A percentile compares a stretch with the other conserved stretches of the same genome.
Conservation (phyloP, 2,329 filamentous ascomycete genomes). For the Trichoderma sp. region DNA sequence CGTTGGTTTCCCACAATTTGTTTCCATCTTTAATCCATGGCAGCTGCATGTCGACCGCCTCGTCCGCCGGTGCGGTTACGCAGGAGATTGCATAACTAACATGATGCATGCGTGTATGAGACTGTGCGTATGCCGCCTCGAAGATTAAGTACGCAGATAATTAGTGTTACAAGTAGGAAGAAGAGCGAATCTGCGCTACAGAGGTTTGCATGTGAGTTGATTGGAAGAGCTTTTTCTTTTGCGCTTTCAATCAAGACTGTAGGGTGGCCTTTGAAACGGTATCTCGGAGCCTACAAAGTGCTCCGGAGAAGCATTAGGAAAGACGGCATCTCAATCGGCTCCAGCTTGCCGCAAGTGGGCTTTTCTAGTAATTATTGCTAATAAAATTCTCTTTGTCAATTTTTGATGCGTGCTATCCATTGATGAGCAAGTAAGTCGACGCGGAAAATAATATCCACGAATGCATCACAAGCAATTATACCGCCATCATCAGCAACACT, state of each 20-base stretch:
- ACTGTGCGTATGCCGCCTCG: not conserved
- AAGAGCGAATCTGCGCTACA: not conserved
- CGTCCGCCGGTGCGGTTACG: not conserved
- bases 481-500: not conserved
- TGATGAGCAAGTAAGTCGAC: not conserved
- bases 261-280: not conserved
- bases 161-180: not conserved
- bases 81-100: constrained; percentile 2
- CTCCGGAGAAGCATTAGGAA: not conserved
- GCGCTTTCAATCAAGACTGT: not conserved
- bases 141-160: not conserved
- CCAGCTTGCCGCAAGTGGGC: not conserved
- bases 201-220: not conserved
- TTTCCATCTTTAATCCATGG: not conserved
- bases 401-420: not conserved
- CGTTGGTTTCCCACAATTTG: constrained; percentile 6
- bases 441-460: not conserved
- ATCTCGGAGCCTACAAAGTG: constrained; percentile 23
- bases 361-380: not conserved
- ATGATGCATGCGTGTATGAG: constrained; percentile 7
- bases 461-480: not conserved
- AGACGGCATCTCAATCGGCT: not conserved
- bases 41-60: constrained; percentile 20
- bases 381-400: not conserved
- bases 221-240: not conserved